Evolutionary conservation across 176 grass and related monocot species (phyloP).

Genomic region (Carex pumila): DNA sequence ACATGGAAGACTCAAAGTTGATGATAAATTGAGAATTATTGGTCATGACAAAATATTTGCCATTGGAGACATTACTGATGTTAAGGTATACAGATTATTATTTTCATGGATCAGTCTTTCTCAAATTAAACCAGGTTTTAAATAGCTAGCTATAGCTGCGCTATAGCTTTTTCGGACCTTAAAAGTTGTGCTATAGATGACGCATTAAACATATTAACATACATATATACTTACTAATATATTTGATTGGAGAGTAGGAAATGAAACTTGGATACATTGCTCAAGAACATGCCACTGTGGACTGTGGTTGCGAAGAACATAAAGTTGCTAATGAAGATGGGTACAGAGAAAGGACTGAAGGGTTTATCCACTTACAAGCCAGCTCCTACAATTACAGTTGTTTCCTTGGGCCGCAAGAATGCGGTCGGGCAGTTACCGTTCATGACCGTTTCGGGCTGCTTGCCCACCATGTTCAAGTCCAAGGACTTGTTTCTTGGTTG

Average conservation of each 20-base stretch:
- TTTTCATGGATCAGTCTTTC: no score
- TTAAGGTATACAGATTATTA: conserved; percentile 53
- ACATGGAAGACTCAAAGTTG: conserved; percentile 66
- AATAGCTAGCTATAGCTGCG: no score
- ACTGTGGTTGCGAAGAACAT: conserved; percentile 25
- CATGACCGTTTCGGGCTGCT: background rate
- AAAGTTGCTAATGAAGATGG: conserved; percentile 9
- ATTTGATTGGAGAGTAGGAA: conserved; percentile 8
- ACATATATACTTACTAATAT: background rate
- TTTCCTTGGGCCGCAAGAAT: conserved; percentile 18
- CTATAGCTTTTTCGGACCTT: no score
- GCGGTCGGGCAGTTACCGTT: conserved; percentile 4
- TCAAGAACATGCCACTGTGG: background rate
- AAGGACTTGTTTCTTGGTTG: conserved; percentile 14
- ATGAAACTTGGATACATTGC: conserved; percentile 27
- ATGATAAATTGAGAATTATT: conserved; percentile 68
- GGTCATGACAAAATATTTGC: conserved; percentile 72
- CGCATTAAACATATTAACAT: background rate
- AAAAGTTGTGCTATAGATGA: no score
- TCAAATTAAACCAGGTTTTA: no score
- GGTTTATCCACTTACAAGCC: conserved; percentile 13
- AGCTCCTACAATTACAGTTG: background rate
- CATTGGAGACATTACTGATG: conserved; percentile 81
- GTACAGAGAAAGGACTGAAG: background rate
- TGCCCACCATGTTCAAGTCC: conserved; percentile 23